Percentiles rank a stretch among this genome's conserved stretches.
phyloP scores from a whole-genome alignment of 305 asterid species.

The Fraxinus velutina region DNA sequence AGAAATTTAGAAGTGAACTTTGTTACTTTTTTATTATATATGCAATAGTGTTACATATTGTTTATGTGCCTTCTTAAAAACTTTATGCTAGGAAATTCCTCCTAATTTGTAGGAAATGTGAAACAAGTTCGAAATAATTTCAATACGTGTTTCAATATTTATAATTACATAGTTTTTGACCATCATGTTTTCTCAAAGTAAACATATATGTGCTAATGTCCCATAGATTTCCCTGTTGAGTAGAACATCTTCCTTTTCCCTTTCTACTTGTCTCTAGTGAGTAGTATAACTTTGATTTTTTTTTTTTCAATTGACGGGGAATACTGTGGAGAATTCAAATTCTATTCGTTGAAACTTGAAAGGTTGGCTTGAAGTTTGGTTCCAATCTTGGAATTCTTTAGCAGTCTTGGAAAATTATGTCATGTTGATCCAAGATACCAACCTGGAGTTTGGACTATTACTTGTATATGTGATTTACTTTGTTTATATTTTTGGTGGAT shows the following conservation, averaged over 20 bases:
- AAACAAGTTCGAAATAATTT: not conserved
- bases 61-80: not conserved
- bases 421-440: not conserved
- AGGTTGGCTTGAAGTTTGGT: not conserved
- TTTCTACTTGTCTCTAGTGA: not conserved
- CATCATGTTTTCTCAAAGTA: not conserved
- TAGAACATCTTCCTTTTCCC: not conserved
- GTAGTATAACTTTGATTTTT: not conserved
- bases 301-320: not conserved
- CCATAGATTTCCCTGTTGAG: not conserved
- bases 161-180: not conserved
- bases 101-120: not conserved
- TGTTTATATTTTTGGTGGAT: slow-evolving; percentile 4
- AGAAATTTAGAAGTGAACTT: not conserved
- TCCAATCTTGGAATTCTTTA: not conserved
- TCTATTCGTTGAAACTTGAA: not conserved
- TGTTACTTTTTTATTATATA: not conserved
- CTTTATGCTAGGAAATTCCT: not conserved
- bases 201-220: not conserved
- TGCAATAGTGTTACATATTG: not conserved
- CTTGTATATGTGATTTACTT: slow-evolving; percentile 11
- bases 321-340: not conserved
- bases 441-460: not conserved
- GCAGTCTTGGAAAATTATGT: not conserved
- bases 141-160: not conserved